Evolutionary conservation across 2,329 filamentous ascomycete genomes (phyloP), one percentile per base, ranked within the genome.

Genomic region (Ascochyta koolunga): DNA sequence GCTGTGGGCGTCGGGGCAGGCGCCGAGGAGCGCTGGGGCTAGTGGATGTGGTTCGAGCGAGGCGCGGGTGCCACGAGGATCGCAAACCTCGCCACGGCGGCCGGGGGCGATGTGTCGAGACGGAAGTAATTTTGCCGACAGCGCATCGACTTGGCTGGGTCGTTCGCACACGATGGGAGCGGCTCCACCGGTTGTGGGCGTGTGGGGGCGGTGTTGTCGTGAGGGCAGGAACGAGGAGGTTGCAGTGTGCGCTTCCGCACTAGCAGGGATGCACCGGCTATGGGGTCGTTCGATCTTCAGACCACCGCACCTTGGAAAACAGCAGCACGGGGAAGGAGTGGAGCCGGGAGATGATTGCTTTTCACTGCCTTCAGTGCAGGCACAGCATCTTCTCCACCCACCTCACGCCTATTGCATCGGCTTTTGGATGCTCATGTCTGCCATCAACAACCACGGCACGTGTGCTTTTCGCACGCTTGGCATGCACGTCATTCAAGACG

Each of bases 61-160:
- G 60, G 65, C 58, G 58, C 62, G 61, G 64, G 64, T 54, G 64
- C 53, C 64, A 60, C 63, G 65, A 64, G 56, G 56, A 61, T 60
- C 57, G 64, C 61, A 56, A 56, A 55, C 55, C 56, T 65, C 62
- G 66, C 69, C 68, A 71, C 70, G 47, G 50, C 54, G 47, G 56
- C 50, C 56, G 55, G 54, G 35, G 53, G 52, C 50, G 37, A 48
- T 63, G 22, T 49, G 51, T 49, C 54, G 49, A 49, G 54, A 62
- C 64, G 49, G 59, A 60, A 46, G 43, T 44, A 63, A 63, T 59
- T 63, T 66, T 72, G 48, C 27, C 35, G 54, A 42, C 21, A 54
- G 56, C 69, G 65, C 68, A 68, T 62, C 21, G 37, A 54, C 46
- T 58, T 41, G 15, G 21, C 21, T 5, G 51, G 55, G 42, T 33